Percentiles rank a stretch among this genome's conserved stretches.
phyloP scores from a whole-genome alignment of 495 filamentous ascomycete genomes.

The Geoglossum glabrum region DNA sequence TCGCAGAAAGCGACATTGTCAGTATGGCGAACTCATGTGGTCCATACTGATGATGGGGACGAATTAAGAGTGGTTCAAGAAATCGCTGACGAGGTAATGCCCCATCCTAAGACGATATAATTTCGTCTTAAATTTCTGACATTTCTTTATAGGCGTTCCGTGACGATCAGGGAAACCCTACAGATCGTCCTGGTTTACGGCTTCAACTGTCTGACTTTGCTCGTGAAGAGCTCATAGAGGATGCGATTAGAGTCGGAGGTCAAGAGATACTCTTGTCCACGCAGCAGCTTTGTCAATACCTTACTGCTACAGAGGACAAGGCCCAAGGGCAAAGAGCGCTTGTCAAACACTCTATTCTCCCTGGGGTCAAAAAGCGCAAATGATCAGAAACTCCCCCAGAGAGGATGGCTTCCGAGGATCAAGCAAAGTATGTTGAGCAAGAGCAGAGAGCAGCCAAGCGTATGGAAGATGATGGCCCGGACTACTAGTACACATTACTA shows the following conservation, averaged over 20 bases:
- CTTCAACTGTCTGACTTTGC: conserved; percentile 9
- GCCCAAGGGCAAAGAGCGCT: conserved; percentile 5
- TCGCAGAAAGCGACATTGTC: too few relatives aligned
- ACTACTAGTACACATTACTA: conserved; percentile 2
- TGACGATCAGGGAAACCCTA: conserved; percentile 10
- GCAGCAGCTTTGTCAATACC: too few relatives aligned
- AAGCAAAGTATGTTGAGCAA: conserved; percentile 4
- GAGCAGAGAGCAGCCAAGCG: conserved; percentile 1
- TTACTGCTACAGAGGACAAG: conserved; percentile 5
- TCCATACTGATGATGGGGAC: too few relatives aligned
- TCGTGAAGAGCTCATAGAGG: conserved; percentile 6
- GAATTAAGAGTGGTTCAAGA: too few relatives aligned
- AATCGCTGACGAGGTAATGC: background rate
- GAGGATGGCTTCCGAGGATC: background rate
- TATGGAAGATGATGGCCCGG: background rate
- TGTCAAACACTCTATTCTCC: conserved; percentile 4
- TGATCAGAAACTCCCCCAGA: background rate
- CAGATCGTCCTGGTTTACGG: conserved; percentile 8
- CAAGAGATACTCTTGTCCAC: conserved; percentile 7
- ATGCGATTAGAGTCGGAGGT: conserved; percentile 4
- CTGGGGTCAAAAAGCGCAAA: conserved; percentile 5
- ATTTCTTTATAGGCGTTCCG: conserved; percentile 3
- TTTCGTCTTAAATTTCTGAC: background rate
- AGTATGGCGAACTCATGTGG: too few relatives aligned
- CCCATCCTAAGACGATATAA: background rate